Evolutionary conservation across 345 rosid species (phyloP), one percentile per base, ranked within the genome.

Genomic region (Durio zibethinus): DNA sequence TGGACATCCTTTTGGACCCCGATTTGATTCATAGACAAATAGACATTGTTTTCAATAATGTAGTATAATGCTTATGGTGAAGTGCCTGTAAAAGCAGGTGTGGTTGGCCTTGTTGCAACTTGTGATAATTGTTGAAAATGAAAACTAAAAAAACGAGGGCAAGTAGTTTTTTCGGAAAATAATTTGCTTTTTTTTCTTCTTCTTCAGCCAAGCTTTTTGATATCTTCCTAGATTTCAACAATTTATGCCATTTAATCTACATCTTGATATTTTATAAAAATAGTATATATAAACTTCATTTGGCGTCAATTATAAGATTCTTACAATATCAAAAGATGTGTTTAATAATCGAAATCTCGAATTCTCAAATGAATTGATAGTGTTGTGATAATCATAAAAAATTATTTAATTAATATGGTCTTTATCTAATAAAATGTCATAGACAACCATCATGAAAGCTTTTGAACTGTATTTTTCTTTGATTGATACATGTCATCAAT

Each of bases 1-100:
- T 42, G 60, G 31, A 45, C 60, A 68, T 59, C 42, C 72, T 73
- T 70, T 78, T 42, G 81, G 79, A 74, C 73, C 79, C 81, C 14
- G 23, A 78, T 16, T 50, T 77, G 77, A 56, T 77, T 23, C 62
- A 56, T 64, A 23, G 42, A 47, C 56, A 16, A 47, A 27, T 48
- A 48, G 0, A 36, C 33, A 56, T 73, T 38, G 45, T 52, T 40
- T 60, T 61, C 78, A 61, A 62, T 75, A 61, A 75, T 75, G 7
- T 61, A 43, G 36, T 31, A 47, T 62, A 59, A 25, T 60, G 42
- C 14, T 21, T 43, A 18, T 31, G 48, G 62, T 72, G 75, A 47
- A 47, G 67, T 75, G 38, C 54, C 4, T 43, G 43, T 62, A 75
- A 62, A 68, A 31, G 57, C 42, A 29, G 27, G n/a, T n/a, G 66